Conservation (phyloP, 441 rosid genomes). For the Dalechampia spathulata region DNA sequence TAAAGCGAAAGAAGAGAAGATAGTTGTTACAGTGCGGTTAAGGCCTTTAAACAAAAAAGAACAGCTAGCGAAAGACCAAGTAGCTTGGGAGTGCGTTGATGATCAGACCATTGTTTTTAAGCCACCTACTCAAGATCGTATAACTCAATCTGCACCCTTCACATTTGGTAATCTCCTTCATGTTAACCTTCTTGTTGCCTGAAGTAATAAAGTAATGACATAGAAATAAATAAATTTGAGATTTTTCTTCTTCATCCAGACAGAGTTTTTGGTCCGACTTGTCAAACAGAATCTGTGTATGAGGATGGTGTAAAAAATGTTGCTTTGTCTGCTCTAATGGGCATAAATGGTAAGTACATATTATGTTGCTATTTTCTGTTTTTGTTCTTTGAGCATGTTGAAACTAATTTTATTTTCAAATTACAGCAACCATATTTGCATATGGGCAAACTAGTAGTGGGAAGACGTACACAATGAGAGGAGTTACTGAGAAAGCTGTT, state of each 20-base stretch:
- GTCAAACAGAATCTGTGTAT: constrained; percentile 71
- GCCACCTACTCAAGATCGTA: constrained; percentile 72
- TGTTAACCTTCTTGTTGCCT: no score
- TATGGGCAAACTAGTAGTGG: constrained; percentile 99
- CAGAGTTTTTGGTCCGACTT: constrained; percentile 81
- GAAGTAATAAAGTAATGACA: no score
- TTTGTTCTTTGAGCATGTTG: neutral
- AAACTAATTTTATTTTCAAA: neutral
- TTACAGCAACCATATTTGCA: constrained; percentile 90
- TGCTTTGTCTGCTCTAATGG: constrained; percentile 92
- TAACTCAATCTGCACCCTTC: constrained; percentile 68
- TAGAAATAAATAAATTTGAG: neutral
- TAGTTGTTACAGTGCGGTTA: constrained; percentile 87
- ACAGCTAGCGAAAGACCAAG: constrained; percentile 73
- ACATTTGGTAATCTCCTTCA: constrained; percentile 57
- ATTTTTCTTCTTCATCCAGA: constrained; percentile 38
- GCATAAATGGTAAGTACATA: constrained; percentile 69
- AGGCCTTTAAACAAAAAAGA: constrained; percentile 92
- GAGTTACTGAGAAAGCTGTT: constrained; percentile 97
- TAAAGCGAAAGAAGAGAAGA: constrained; percentile 84
- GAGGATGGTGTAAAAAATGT: constrained; percentile 97
- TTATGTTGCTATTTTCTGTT: neutral
- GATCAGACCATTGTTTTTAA: constrained; percentile 66
- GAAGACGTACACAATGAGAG: constrained; percentile 95
- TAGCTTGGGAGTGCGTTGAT: constrained; percentile 91